Evolutionary conservation across 2,329 filamentous ascomycete species (phyloP).

Genomic region (Aspergillus costaricaensis): DNA sequence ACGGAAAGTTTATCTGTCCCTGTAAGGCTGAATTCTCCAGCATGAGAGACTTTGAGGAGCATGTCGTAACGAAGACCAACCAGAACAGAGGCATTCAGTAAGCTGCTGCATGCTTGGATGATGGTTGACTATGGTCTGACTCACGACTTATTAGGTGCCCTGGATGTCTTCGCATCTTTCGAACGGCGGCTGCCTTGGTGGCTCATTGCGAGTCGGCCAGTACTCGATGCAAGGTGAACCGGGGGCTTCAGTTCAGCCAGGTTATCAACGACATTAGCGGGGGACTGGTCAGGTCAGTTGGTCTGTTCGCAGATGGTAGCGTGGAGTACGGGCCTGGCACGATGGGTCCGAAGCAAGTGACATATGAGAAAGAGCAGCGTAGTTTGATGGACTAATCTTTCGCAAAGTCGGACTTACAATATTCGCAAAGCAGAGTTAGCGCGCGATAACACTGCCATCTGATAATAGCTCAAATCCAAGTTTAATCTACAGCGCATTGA

Average conservation of each 20-base stretch:
- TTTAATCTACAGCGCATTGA: too few species aligned
- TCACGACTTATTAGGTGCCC: slow-evolving; percentile 36
- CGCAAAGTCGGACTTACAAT: neutral
- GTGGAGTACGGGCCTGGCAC: slow-evolving; percentile 34
- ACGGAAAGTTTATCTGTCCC: slow-evolving; percentile 36
- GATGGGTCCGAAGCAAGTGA: slow-evolving; percentile 18
- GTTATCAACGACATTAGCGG: slow-evolving; percentile 42
- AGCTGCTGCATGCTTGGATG: neutral
- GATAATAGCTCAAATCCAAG: neutral
- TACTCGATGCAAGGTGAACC: slow-evolving; percentile 38
- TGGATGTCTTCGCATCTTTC: slow-evolving; percentile 42
- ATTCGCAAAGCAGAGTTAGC: neutral
- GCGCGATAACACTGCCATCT: neutral
- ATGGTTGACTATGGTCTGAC: neutral
- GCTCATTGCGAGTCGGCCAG: slow-evolving; percentile 44
- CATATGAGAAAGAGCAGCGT: slow-evolving; percentile 12
- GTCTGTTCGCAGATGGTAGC: slow-evolving; percentile 36
- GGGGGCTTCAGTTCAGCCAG: slow-evolving; percentile 32
- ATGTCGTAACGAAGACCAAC: slow-evolving; percentile 31
- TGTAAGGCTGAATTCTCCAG: slow-evolving; percentile 33
- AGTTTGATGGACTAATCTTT: neutral
- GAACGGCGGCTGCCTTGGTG: slow-evolving; percentile 40
- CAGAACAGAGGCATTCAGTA: slow-evolving; percentile 23
- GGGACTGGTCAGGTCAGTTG: slow-evolving; percentile 38
- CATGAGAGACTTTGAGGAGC: slow-evolving; percentile 32